These are phyloP conservation scores for Rhodotorula sp. DNA, from an alignment of 1,284 basidiomycete genomes.

Conservation along the genomic window DNA sequence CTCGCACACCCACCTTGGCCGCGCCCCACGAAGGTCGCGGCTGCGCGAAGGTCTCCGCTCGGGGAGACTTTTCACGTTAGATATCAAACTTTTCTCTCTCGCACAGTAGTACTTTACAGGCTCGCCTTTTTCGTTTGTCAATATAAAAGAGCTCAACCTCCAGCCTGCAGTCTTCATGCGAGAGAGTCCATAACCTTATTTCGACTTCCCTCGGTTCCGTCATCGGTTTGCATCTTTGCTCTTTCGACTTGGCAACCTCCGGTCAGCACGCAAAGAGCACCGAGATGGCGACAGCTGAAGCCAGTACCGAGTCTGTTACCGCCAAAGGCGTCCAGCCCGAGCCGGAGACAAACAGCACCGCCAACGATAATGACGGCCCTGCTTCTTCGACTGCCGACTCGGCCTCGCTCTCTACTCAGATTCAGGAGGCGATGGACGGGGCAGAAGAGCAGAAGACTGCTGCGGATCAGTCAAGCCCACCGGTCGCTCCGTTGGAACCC, in stretches of 20 bases:
- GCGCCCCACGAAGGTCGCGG: too few species aligned
- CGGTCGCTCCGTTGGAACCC: background rate
- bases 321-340: too few species aligned
- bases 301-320: too few species aligned
- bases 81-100: background rate
- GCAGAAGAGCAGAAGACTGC: background rate
- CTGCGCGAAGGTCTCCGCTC: background rate
- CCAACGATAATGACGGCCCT: too few species aligned
- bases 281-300: too few species aligned
- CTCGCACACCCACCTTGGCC: background rate
- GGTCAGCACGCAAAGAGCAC: too few species aligned
- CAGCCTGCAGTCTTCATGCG: background rate
- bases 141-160: slow-evolving; percentile 2
- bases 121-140: background rate
- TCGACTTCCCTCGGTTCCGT: background rate
- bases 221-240: background rate
- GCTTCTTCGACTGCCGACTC: too few species aligned
- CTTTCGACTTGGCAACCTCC: background rate
- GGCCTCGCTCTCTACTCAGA: too few species aligned
- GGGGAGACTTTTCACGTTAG: background rate
- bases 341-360: too few species aligned
- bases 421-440: too few species aligned
- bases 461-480: background rate
- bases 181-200: background rate
- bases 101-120: background rate